A percentile compares a stretch with the other conserved stretches of the same genome.
Conservation (phyloP, 306 rosid species). For the Rosa persica region DNA sequence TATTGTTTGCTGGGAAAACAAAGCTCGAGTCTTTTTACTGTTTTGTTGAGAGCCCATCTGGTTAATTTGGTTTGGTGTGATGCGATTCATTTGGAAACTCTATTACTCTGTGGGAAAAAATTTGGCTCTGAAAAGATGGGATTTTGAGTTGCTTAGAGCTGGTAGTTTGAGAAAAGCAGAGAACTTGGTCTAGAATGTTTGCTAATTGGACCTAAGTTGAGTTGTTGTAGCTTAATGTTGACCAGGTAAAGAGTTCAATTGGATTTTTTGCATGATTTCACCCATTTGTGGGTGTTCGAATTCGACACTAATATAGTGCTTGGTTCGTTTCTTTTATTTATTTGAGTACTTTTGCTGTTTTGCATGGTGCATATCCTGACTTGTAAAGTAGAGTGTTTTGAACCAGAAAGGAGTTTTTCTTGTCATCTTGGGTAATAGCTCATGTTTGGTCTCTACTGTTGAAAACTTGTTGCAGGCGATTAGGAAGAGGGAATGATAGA, state of each 20-base stretch:
- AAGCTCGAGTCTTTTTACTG: neutral
- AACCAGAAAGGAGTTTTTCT: neutral
- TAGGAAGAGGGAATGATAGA: conserved; percentile 28
- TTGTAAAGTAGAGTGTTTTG: neutral
- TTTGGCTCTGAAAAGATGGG: neutral
- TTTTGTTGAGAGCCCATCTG: neutral
- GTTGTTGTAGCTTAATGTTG: neutral
- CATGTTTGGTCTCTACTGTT: conserved; percentile 12
- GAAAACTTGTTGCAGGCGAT: conserved; percentile 22
- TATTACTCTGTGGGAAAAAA: neutral
- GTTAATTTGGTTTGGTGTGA: neutral
- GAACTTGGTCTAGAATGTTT: neutral
- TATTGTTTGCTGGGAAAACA: neutral
- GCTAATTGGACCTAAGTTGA: neutral
- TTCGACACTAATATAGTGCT: neutral
- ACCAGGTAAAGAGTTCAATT: neutral
- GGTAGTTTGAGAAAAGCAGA: neutral
- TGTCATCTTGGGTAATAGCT: neutral
- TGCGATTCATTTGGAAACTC: neutral
- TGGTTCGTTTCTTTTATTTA: neutral
- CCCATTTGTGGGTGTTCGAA: neutral
- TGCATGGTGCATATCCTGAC: neutral
- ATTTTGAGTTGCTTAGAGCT: conserved; percentile 8
- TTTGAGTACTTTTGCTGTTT: neutral
- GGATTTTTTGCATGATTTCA: neutral